phyloP scores from a whole-genome alignment of 768 basidiomycete genomes.

The Sistotremastrum suecicum region DNA sequence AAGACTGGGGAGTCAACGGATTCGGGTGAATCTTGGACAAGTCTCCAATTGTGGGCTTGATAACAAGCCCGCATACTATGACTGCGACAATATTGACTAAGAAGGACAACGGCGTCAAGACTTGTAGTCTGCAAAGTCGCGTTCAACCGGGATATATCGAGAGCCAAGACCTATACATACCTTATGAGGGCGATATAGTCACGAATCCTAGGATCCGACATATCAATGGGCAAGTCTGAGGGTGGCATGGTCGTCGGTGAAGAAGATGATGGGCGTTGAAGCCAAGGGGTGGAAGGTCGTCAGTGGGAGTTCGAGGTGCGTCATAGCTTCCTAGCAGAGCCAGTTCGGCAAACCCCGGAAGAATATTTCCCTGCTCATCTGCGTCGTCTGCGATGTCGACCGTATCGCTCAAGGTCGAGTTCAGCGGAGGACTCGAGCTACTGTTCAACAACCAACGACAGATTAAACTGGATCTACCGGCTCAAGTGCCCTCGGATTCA shows the following conservation, averaged over 20 bases:
- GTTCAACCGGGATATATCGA: background rate
- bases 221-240: slow-evolving; percentile 36
- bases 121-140: slow-evolving; percentile 44
- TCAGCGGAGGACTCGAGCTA: slow-evolving; percentile 77
- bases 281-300: too few relatives aligned
- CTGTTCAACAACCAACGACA: slow-evolving; percentile 60
- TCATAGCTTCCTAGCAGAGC: too few relatives aligned
- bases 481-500: slow-evolving; percentile 21
- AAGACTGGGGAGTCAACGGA: slow-evolving; percentile 52
- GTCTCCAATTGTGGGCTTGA: slow-evolving; percentile 46
- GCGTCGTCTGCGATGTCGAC: slow-evolving; percentile 6
- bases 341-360: too few relatives aligned
- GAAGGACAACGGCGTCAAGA: slow-evolving; percentile 73
- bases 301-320: too few relatives aligned
- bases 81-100: slow-evolving; percentile 66
- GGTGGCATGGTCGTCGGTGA: too few relatives aligned
- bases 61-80: slow-evolving; percentile 51
- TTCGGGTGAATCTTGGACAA: slow-evolving; percentile 46
- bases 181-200: slow-evolving; percentile 56
- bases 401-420: slow-evolving; percentile 47
- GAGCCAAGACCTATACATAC: slow-evolving; percentile 12
- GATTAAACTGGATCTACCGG: slow-evolving; percentile 43
- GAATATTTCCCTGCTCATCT: too few relatives aligned
- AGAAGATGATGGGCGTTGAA: too few relatives aligned
- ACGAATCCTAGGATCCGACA: slow-evolving; percentile 42